phyloP scores from a whole-genome alignment of 352 stramenopile species.

The Globisporangium cylindrosporum region DNA sequence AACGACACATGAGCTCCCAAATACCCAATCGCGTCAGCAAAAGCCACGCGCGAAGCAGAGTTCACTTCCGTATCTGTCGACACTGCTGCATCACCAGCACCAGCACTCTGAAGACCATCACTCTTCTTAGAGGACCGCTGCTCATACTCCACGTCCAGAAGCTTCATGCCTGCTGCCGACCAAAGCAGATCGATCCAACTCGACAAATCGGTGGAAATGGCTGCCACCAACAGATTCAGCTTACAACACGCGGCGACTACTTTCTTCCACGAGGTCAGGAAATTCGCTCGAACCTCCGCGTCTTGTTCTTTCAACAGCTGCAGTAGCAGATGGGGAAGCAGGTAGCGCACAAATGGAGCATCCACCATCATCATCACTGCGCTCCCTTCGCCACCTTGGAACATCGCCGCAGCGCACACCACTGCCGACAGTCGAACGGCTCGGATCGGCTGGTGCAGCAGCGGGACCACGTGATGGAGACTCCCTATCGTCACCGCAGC shows the following conservation, averaged over 20 bases:
- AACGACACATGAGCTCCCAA: constrained; percentile 31
- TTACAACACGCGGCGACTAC: constrained; percentile 27
- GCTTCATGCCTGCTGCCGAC: constrained; percentile 30
- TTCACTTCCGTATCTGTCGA: constrained; percentile 18
- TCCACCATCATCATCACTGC: background rate
- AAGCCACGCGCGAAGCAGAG: constrained; percentile 39
- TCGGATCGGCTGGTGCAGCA: constrained; percentile 59
- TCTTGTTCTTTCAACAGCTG: constrained; percentile 57
- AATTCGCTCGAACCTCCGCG: constrained; percentile 19
- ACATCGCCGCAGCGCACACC: constrained; percentile 47
- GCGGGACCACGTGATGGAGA: constrained; percentile 34
- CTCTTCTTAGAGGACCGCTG: constrained; percentile 1
- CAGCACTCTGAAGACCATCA: background rate
- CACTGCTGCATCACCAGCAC: background rate
- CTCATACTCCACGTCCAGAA: constrained; percentile 27
- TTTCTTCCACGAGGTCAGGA: constrained; percentile 44
- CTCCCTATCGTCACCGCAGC: constrained; percentile 26
- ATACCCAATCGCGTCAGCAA: constrained; percentile 59
- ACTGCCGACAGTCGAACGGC: constrained; percentile 41
- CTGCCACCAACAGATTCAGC: constrained; percentile 21
- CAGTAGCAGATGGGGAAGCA: constrained; percentile 60
- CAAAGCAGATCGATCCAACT: constrained; percentile 56
- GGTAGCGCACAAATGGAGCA: constrained; percentile 16
- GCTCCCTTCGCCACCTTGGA: constrained; percentile 10
- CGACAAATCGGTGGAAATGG: constrained; percentile 20